A percentile compares a stretch with the other conserved stretches of the same genome.
Conservation (phyloP, 306 rosid genomes). For the Pyrus betulifolia region DNA sequence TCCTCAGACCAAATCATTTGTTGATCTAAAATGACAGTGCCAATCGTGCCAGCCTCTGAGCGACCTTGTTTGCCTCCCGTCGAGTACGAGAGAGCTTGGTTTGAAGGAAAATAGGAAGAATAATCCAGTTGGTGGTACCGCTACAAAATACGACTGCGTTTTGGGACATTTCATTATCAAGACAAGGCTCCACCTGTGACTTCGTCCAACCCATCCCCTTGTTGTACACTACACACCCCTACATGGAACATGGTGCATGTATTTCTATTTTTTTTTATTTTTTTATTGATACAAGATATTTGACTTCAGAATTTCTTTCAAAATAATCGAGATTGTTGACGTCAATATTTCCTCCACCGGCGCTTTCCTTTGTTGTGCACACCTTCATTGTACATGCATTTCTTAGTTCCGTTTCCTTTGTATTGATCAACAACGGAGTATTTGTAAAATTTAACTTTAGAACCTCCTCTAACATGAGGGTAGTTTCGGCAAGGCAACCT, state of each 20-base stretch:
- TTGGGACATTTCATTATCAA: conserved; percentile 13
- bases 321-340: no score
- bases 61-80: no score
- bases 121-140: conserved; percentile 8
- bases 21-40: no score
- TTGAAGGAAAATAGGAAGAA: background rate
- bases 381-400: background rate
- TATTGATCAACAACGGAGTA: background rate
- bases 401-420: no score
- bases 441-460: background rate
- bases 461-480: no score
- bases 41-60: no score
- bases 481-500: background rate
- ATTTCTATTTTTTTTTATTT: no score
- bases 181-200: conserved; percentile 28
- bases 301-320: no score
- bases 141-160: background rate
- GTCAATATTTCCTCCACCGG: no score
- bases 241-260: background rate
- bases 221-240: background rate
- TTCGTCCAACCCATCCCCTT: background rate
- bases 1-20: no score
- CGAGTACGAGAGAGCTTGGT: background rate
- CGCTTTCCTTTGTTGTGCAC: no score
- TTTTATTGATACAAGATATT: no score